phyloP scores from a whole-genome alignment of 1,284 basidiomycete species.

The Trichosporon faecale region DNA sequence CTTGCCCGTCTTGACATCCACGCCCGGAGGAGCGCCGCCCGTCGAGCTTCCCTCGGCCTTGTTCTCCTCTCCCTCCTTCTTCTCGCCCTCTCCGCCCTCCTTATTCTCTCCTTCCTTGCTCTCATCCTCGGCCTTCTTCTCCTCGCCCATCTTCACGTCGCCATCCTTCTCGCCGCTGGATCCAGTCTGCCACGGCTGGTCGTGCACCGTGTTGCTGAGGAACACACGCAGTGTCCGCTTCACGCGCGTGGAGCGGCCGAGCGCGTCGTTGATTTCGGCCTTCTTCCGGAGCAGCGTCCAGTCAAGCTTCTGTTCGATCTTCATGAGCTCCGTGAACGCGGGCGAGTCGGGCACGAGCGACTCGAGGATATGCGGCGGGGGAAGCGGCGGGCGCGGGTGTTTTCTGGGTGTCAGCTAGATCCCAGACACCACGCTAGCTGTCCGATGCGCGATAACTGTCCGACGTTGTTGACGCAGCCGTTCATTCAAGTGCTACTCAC shows the following conservation, averaged over 20 bases:
- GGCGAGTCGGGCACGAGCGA: conserved; percentile 66
- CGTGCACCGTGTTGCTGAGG: conserved; percentile 79
- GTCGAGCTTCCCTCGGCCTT: conserved; percentile 1
- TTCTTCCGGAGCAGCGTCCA: conserved; percentile 92
- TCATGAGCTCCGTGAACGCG: conserved; percentile 80
- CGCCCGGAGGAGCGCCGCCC: background rate
- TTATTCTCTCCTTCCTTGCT: conserved; percentile 13
- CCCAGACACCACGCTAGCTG: too few relatives aligned
- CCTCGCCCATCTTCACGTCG: conserved; percentile 9
- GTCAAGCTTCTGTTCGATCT: conserved; percentile 86
- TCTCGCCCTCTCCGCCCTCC: conserved; percentile 10
- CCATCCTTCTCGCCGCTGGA: conserved; percentile 33
- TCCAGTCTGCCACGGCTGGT: conserved; percentile 74
- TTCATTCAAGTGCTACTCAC: background rate
- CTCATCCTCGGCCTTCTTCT: conserved; percentile 14
- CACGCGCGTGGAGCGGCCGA: conserved; percentile 54
- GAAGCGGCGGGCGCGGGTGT: conserved; percentile 44
- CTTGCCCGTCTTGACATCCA: conserved; percentile 62
- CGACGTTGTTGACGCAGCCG: background rate
- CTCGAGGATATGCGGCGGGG: conserved; percentile 49
- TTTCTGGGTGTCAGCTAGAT: conserved; percentile 29
- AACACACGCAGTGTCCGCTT: conserved; percentile 84
- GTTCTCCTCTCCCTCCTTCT: conserved; percentile 12
- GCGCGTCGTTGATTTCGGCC: conserved; percentile 81
- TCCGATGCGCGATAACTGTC: background rate